Evolutionary conservation across 345 rosid genomes (phyloP), one percentile per base, ranked within the genome.

Genomic region (Populus ilicifolia): DNA sequence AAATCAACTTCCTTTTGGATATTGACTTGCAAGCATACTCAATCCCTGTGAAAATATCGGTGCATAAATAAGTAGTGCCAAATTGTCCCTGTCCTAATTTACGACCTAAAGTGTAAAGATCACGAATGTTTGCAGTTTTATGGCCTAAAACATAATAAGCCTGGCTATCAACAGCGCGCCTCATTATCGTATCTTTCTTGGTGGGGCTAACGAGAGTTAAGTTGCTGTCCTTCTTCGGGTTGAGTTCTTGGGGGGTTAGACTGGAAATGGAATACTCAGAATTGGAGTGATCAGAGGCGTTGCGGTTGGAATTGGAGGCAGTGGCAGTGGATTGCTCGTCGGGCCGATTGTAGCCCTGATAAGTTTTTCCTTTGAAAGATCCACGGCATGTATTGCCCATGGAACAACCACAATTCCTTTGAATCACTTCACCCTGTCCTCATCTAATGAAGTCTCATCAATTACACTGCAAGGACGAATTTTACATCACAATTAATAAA

Each of bases 351-450:
- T 65, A 83, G 86, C 97, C 96, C 94, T 89, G 91, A 86, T 84
- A 86, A 78, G 85, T 71, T 87, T 84, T 90, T 84, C 85, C 94
- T 88, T 88, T 88, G 81, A 89, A 90, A 86, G 99, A 89, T 83
- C 97, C 96, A 75, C 98, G 91, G 89, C 99, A 96, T 88, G 98
- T 85, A 84, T 96, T 96, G 94, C 99, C 99, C 99, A 96, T 96
- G 84, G 92, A 95, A 89, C 91, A 85, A 84, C 85, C 71, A 79
- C 12, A 80, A 71, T 72, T 80, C 82, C 75, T 76, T 52, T 21
- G 29, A 33, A 23, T 25, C n/a, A 23, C 77, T 72, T 77, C 82
- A 81, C 69, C 78, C 80, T 80, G 76, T 84, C 91, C 83, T 76
- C 89, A 83, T 83, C 86, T 84, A 85, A 77, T 70, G 73, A n/a